Evolutionary conservation across 2,329 filamentous ascomycete genomes (phyloP).

Genomic region (Calonectria pseudoreteaudii): DNA sequence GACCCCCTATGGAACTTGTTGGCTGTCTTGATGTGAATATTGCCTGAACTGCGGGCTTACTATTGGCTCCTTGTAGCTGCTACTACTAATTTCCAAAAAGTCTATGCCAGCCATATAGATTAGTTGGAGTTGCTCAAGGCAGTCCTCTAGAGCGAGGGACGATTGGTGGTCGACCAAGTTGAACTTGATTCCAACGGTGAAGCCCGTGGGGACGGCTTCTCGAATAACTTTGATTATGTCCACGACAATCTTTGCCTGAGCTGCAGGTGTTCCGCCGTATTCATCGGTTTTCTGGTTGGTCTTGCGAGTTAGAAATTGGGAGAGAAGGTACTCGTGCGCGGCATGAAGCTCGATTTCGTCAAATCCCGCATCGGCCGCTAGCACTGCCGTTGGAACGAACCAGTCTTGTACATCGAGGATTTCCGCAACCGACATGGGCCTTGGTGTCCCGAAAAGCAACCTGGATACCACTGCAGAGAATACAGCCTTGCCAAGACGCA

Average conservation of each 20-base stretch:
- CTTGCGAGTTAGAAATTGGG: neutral
- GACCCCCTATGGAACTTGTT: neutral
- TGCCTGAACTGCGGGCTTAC: neutral
- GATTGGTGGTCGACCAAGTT: neutral
- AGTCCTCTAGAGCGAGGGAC: neutral
- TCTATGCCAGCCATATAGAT: neutral
- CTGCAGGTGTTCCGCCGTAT: neutral
- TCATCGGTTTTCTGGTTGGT: conserved; percentile 3
- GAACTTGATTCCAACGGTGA: neutral
- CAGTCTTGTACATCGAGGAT: conserved; percentile 62
- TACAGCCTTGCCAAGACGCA: neutral
- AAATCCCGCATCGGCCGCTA: conserved; percentile 49
- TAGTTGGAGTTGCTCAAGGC: neutral
- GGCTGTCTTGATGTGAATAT: conserved; percentile 44
- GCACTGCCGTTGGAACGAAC: conserved; percentile 65
- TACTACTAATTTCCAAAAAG: neutral
- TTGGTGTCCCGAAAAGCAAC: conserved; percentile 62
- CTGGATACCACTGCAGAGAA: neutral
- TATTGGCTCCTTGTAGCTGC: neutral
- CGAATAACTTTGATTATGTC: neutral
- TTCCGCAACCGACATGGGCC: conserved; percentile 66
- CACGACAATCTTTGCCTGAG: neutral
- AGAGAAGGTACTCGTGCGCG: neutral
- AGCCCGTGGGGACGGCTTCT: neutral
- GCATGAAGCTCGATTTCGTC: conserved; percentile 44